Conservation (phyloP, 345 rosid species). For the Physaria fendleri region DNA sequence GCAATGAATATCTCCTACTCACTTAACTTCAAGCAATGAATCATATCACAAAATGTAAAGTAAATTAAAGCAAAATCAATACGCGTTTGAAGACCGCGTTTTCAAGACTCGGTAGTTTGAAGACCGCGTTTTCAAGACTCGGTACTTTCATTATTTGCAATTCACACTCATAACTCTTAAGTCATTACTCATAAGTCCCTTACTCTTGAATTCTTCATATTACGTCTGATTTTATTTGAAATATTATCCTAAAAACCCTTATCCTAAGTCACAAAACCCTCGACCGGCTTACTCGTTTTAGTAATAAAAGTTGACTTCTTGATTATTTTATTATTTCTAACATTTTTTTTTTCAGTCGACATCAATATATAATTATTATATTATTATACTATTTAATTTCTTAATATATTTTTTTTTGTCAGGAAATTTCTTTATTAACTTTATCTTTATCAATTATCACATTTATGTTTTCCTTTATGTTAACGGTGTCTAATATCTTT, state of each 20-base stretch:
- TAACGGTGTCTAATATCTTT: not conserved
- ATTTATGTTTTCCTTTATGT: not conserved
- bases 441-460: not conserved
- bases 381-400: too few species aligned
- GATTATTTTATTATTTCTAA: not conserved
- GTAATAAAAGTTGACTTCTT: not conserved
- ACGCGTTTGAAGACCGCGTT: conserved; percentile 23
- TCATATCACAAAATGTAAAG: not conserved
- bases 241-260: not conserved
- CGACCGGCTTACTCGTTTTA: not conserved
- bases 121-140: not conserved
- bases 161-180: not conserved
- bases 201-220: not conserved
- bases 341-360: not conserved
- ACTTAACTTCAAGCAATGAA: conserved; percentile 12
- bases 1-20: not conserved
- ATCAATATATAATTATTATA: not conserved
- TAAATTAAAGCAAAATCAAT: not conserved
- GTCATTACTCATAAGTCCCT: not conserved
- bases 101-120: too few species aligned
- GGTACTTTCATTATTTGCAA: not conserved
- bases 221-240: not conserved
- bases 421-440: not conserved
- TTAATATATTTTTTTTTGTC: too few species aligned
- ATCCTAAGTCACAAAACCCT: not conserved